Base-by-base conservation (phyloP, 2,329 filamentous ascomycete genomes). In the Ophiostoma quercus region DNA sequence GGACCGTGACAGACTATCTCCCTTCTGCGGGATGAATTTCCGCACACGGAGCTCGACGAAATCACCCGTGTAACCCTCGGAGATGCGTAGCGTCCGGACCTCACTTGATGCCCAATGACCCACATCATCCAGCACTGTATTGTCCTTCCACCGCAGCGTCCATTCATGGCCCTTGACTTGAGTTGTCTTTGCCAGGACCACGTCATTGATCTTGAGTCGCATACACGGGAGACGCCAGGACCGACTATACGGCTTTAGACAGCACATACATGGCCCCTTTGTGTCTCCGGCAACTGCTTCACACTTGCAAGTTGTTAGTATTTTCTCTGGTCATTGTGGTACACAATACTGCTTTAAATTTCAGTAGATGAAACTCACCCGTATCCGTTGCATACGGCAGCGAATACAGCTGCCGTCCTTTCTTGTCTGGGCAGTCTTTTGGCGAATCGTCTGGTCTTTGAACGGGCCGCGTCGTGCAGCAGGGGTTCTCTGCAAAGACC, bases 301-400 rank as follows among this genome's bases (percentile, higher is more conserved):
- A 74, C 86, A 88, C 86, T 88, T 65, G 32, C 1, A 9, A 22
- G 22, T 11, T 65, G 62, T 65, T 39, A 65, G n/a, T 25, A 37
- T 9, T 9, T 22, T 22, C n/a, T 22, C 8, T 22, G 8, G 4
- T 25, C 9, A 8, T 32, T 11, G 25, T 32, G 1, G 14, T 16
- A 14, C 14, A 63, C 16, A n/a, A 19, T 34, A 19, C 14, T 19
- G 43, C 19, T n/a, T 7, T 5, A n/a, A 47, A n/a, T n/a, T 5
- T 19, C 1, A 7, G n/a, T n/a, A 47, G 0, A 8, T 43, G 16
- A 7, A 69, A 62, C 84, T 81, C 77, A 88, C 86, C 67, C 86
- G 82, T 74, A 88, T 87, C 62, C 85, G 82, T 73, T 88, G 86
- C 84, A 88, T 87, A 67, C 84, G 81, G 72, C 86, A 88, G 63